phyloP scores from a whole-genome alignment of 108 stramenopile species.

The Cyclostephanos invisitatus region DNA sequence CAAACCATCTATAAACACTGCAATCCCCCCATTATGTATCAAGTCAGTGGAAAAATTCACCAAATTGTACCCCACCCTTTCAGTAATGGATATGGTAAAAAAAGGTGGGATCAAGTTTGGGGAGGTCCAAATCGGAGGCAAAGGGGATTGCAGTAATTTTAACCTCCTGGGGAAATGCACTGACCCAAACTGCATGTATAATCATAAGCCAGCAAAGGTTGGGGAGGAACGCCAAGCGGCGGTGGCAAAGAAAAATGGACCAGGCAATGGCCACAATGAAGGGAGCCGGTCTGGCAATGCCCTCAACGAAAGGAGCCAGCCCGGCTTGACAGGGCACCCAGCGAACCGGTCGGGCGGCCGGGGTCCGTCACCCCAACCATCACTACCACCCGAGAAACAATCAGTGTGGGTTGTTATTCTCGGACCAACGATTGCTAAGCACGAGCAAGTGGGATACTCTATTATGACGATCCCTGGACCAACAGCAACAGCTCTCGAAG shows the following conservation, averaged over 20 bases:
- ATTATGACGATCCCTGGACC: neutral
- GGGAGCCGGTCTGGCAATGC: neutral
- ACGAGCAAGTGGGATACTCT: neutral
- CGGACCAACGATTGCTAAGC: neutral
- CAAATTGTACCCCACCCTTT: too few relatives aligned
- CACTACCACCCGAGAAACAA: neutral
- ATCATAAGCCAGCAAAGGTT: too few relatives aligned
- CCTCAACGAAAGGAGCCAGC: neutral
- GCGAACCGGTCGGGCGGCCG: neutral
- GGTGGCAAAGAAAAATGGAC: neutral
- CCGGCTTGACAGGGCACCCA: neutral
- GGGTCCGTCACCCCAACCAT: neutral
- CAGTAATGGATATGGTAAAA: too few relatives aligned
- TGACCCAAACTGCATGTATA: too few relatives aligned
- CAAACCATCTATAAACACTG: too few relatives aligned
- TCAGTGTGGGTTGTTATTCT: neutral
- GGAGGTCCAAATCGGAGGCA: too few relatives aligned
- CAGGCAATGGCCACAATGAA: neutral
- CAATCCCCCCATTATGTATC: too few relatives aligned
- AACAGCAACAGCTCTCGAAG: neutral
- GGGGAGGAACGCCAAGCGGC: neutral
- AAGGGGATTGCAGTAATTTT: too few relatives aligned
- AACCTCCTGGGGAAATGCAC: too few relatives aligned
- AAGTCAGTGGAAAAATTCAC: too few relatives aligned
- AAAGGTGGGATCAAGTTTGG: too few relatives aligned